These are phyloP conservation scores for Malassezia vespertilionis DNA, from an alignment of 1,284 basidiomycete species.

Conservation along the genomic window DNA sequence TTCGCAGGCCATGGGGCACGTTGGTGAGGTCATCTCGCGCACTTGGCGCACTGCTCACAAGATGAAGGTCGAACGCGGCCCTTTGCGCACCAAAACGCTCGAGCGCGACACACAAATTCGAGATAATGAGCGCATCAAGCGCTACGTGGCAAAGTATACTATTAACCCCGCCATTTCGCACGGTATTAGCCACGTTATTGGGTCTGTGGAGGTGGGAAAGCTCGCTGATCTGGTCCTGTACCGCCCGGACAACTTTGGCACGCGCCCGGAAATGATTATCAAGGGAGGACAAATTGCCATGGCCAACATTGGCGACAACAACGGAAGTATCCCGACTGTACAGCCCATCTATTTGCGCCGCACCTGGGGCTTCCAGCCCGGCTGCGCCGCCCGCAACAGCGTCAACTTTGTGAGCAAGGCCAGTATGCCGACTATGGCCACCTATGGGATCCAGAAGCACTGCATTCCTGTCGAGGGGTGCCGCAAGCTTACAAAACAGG, in stretches of 20 bases:
- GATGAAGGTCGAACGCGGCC: slow-evolving; percentile 70
- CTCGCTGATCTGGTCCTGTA: slow-evolving; percentile 90
- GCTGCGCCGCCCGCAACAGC: slow-evolving; percentile 67
- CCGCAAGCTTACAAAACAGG: slow-evolving; percentile 64
- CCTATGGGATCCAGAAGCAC: slow-evolving; percentile 66
- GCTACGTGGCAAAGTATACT: slow-evolving; percentile 92
- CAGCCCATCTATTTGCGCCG: slow-evolving; percentile 73
- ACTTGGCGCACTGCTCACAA: slow-evolving; percentile 97
- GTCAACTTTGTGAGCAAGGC: slow-evolving; percentile 71
- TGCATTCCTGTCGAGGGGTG: slow-evolving; percentile 68
- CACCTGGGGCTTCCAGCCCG: slow-evolving; percentile 75
- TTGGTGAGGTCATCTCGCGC: slow-evolving; percentile 82
- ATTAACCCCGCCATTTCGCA: slow-evolving; percentile 94
- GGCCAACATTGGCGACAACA: slow-evolving; percentile 85
- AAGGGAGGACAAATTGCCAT: slow-evolving; percentile 89
- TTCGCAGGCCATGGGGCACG: slow-evolving; percentile 87
- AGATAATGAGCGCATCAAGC: slow-evolving; percentile 93
- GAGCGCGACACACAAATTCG: slow-evolving; percentile 54
- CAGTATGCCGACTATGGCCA: slow-evolving; percentile 57
- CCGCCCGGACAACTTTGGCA: slow-evolving; percentile 83
- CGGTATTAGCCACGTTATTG: slow-evolving; percentile 77
- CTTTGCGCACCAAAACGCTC: slow-evolving; percentile 51
- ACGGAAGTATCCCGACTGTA: slow-evolving; percentile 73
- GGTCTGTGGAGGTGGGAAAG: slow-evolving; percentile 68
- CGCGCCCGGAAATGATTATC: slow-evolving; percentile 79